phyloP scores from a whole-genome alignment of 2,329 filamentous ascomycete genomes.

The Lasiodiplodia citricola region DNA sequence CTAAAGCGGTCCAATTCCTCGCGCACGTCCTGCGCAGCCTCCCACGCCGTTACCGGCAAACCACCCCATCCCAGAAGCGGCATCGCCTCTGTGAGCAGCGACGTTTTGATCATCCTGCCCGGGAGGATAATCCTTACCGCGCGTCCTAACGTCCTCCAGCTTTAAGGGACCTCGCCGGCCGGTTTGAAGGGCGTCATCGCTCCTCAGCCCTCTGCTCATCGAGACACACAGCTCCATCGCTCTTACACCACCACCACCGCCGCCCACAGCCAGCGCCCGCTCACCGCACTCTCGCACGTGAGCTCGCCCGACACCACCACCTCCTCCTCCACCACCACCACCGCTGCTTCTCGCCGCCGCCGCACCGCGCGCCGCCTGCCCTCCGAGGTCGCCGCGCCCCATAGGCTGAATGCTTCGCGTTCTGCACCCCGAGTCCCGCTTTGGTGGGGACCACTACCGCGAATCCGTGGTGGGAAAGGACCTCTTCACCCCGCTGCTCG shows the following conservation, averaged over 20 bases:
- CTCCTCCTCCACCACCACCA: neutral
- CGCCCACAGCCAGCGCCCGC: neutral
- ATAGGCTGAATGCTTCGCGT: slow-evolving; percentile 26
- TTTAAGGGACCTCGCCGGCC: slow-evolving; percentile 26
- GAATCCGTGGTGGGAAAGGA: slow-evolving; percentile 26
- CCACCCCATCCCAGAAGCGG: slow-evolving; percentile 25
- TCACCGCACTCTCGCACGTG: slow-evolving; percentile 8
- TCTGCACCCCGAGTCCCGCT: slow-evolving; percentile 25
- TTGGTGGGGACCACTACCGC: slow-evolving; percentile 26
- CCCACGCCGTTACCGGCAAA: slow-evolving; percentile 25
- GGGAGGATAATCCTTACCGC: slow-evolving; percentile 26
- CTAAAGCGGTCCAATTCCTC: slow-evolving; percentile 23
- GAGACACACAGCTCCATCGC: neutral
- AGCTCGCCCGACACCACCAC: slow-evolving; percentile 3
- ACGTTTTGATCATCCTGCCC: slow-evolving; percentile 21
- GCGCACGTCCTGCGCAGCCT: slow-evolving; percentile 21
- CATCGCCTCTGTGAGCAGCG: slow-evolving; percentile 23
- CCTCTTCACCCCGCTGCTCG: slow-evolving; percentile 13
- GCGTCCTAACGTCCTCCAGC: slow-evolving; percentile 15
- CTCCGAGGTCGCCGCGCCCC: slow-evolving; percentile 8
- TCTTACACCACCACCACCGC: neutral
- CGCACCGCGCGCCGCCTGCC: slow-evolving; percentile 5
- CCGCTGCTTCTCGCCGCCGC: slow-evolving; percentile 6
- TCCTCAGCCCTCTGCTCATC: slow-evolving; percentile 14
- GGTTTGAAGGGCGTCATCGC: slow-evolving; percentile 18